Conservation (phyloP, 2,329 filamentous ascomycete genomes). For the Aspergillus sp. region DNA sequence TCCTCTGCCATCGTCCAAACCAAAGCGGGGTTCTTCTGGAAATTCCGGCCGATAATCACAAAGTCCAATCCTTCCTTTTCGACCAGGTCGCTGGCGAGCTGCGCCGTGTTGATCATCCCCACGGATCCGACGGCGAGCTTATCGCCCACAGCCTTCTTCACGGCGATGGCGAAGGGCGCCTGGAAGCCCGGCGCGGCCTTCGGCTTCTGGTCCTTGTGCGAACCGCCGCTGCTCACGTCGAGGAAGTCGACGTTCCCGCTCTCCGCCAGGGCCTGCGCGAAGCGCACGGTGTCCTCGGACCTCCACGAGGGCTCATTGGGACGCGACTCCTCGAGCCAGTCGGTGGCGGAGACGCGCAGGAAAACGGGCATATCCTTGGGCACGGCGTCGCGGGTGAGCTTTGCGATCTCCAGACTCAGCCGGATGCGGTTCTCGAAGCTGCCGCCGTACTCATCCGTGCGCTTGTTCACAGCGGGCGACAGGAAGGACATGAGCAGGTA, state of each 20-base stretch:
- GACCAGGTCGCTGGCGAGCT: slow-evolving; percentile 57
- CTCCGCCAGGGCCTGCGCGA: slow-evolving; percentile 60
- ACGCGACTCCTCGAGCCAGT: slow-evolving; percentile 59
- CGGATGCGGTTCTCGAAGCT: slow-evolving; percentile 57
- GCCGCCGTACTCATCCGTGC: slow-evolving; percentile 51
- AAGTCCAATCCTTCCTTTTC: slow-evolving; percentile 53
- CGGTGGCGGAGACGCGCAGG: slow-evolving; percentile 63
- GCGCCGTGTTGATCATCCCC: slow-evolving; percentile 62
- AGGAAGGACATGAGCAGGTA: slow-evolving; percentile 67
- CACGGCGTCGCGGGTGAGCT: slow-evolving; percentile 54
- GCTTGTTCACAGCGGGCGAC: slow-evolving; percentile 59
- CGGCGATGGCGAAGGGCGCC: slow-evolving; percentile 59
- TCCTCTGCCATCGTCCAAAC: slow-evolving; percentile 66
- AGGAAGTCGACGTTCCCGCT: slow-evolving; percentile 49
- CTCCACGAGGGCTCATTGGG: slow-evolving; percentile 58
- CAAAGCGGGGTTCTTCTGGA: slow-evolving; percentile 73
- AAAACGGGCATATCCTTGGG: slow-evolving; percentile 63
- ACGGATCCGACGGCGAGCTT: slow-evolving; percentile 65
- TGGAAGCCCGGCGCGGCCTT: slow-evolving; percentile 59
- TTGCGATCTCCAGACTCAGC: slow-evolving; percentile 58
- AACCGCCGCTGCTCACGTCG: slow-evolving; percentile 50
- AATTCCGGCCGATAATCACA: slow-evolving; percentile 65
- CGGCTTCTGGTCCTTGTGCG: slow-evolving; percentile 45
- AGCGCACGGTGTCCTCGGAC: slow-evolving; percentile 52
- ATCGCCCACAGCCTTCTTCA: slow-evolving; percentile 66